Base-by-base conservation (phyloP, 129 eudicot genomes). In the Logfia minima region DNA sequence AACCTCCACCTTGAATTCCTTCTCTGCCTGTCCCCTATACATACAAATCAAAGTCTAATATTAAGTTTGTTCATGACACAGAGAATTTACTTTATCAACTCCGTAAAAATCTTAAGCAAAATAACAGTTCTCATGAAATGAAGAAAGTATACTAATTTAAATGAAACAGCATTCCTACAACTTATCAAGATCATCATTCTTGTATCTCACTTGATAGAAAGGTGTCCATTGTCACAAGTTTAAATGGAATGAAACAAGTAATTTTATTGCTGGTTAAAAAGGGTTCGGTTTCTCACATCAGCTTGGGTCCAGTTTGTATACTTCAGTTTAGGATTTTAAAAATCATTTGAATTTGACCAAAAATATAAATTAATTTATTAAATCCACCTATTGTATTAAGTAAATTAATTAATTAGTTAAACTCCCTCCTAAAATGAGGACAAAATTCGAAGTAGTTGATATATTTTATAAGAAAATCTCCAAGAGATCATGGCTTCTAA, bases 1-100 rank as follows among this genome's bases (percentile, higher is more conserved):
- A 82, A 93, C 98, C 84, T 93, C 98, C 81, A 88, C 98, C 83
- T 87, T 90, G 75, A 93, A 93, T 75, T 93, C 98, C 83, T 80
- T 90, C 81, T 90, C 92, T 21, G 98, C 98, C 77, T 93, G 98
- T 66, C 98, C 98, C 91, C 98, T 93, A 59, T 66, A 72, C 64
- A 77, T 64, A 32, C 35, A 70, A 48, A 48, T 48, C 5, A 0
- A 13, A 14, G 55, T 48, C 55, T 48, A 14, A 48, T 13, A 3
- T 48, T 13, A 48, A 48, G 18, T 48, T 48, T 48, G 53, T 45
- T 45, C 53, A 13, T 45, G 55, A 13, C 18, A 48, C 16, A 48
- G 14, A 48, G 18, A 48, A 11, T 13, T 11, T 14, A 48, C 18
- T 14, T 14, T 48, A 14, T 13, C 55, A 48, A 48, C n/a, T 14